Evolutionary conservation across 2,329 filamentous ascomycete genomes (phyloP).

Genomic region (Microdochium bolleyi): DNA sequence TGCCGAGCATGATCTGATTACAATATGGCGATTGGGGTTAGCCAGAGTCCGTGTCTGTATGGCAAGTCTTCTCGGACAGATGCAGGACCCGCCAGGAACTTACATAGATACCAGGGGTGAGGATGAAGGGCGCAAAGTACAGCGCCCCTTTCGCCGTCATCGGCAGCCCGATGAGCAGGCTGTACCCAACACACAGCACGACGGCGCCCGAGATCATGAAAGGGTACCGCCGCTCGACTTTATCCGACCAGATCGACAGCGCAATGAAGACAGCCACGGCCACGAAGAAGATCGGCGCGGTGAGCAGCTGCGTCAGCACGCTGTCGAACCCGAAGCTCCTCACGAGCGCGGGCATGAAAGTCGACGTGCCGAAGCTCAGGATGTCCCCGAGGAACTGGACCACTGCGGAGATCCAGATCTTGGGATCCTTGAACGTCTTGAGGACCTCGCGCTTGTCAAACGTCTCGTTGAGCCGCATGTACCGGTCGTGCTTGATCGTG

Average conservation of each 20-base stretch:
- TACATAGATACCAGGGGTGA: constrained; percentile 22
- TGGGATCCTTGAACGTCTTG: constrained; percentile 5
- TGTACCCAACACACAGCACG: constrained; percentile 3
- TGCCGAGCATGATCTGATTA: constrained; percentile 1
- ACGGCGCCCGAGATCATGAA: constrained; percentile 5
- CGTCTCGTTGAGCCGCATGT: constrained; percentile 3
- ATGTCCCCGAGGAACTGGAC: constrained; percentile 4
- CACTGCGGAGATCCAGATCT: constrained; percentile 3
- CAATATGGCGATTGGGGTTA: too few species aligned
- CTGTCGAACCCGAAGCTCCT: constrained; percentile 4
- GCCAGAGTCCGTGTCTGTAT: too few species aligned
- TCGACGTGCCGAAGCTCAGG: constrained; percentile 2
- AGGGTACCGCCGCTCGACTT: constrained; percentile 4
- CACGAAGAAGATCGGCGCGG: constrained; percentile 4
- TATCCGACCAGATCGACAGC: constrained; percentile 5
- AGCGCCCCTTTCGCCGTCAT: constrained; percentile 3
- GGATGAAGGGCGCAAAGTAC: constrained; percentile 36
- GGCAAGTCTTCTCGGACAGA: too few species aligned
- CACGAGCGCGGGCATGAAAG: constrained; percentile 4
- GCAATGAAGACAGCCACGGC: constrained; percentile 4
- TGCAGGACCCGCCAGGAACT: too few species aligned
- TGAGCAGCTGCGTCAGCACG: constrained; percentile 3
- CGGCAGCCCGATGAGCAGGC: constrained; percentile 3
- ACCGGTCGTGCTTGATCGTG: constrained; percentile 2
- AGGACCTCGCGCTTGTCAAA: constrained; percentile 5